phyloP scores from a whole-genome alignment of 106 monocot species.

The Xerophyta viscosa region DNA sequence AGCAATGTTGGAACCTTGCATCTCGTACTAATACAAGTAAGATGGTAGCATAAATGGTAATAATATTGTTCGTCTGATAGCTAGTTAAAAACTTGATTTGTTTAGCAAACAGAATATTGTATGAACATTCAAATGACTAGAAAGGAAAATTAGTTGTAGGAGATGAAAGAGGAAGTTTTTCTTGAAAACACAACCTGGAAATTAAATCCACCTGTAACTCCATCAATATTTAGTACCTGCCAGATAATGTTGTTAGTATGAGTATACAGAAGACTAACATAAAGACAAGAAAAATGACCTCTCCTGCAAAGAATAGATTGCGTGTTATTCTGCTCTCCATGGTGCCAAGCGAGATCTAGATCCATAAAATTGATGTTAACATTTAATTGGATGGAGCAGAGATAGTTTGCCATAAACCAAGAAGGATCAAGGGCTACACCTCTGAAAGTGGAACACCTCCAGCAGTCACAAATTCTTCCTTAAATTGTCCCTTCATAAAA shows the following conservation, averaged over 20 bases:
- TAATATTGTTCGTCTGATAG: not conserved
- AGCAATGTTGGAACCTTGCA: no score
- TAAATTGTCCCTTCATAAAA: constrained; percentile 97
- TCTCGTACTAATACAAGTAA: no score
- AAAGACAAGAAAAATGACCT: constrained; percentile 26
- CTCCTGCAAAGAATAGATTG: constrained; percentile 90
- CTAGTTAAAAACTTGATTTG: not conserved
- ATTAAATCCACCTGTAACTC: constrained; percentile 95
- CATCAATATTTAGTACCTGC: constrained; percentile 88
- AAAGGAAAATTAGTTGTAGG: not conserved
- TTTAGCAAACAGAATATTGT: not conserved
- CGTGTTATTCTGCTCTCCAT: constrained; percentile 80
- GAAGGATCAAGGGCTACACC: constrained; percentile 33
- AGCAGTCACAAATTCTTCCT: constrained; percentile 98
- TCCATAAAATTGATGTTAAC: constrained; percentile 4
- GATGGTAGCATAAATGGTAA: not conserved
- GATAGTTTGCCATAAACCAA: no score
- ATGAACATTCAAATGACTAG: no score
- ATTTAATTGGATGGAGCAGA: no score
- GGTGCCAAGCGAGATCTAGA: constrained; percentile 64
- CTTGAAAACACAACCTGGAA: constrained; percentile 54
- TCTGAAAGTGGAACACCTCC: constrained; percentile 95
- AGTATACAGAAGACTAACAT: not conserved
- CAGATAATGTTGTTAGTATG: constrained; percentile 1
- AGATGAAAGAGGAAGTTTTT: not conserved